A percentile compares a stretch with the other conserved stretches of the same genome.
Evolutionary conservation across 306 rosid species (phyloP).

Genomic region (Leucaena leucocephala): DNA sequence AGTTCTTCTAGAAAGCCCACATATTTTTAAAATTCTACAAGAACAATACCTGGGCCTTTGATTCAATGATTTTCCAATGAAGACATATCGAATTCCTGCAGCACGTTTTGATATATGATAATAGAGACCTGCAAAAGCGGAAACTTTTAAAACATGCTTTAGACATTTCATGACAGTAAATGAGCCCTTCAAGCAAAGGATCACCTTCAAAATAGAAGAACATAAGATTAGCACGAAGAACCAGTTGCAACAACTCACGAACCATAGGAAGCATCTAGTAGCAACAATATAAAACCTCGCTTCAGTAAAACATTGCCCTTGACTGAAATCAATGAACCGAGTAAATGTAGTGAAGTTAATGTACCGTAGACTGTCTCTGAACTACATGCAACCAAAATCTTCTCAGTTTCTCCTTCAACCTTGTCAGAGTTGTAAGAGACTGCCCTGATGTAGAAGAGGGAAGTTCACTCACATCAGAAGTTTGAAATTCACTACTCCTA

Average conservation of each 20-base stretch:
- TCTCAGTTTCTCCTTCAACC: conserved; percentile 60
- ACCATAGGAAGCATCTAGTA: conserved; percentile 84
- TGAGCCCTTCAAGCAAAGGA: conserved; percentile 33
- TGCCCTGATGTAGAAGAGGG: conserved; percentile 46
- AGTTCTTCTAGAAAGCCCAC: not conserved
- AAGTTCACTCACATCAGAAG: conserved; percentile 32
- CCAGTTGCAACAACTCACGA: conserved; percentile 83
- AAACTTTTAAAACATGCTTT: conserved; percentile 23
- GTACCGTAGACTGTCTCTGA: conserved; percentile 86
- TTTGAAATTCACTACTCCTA: conserved; percentile 38
- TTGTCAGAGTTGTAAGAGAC: conserved; percentile 51
- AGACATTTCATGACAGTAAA: conserved; percentile 27
- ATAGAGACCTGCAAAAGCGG: conserved; percentile 68
- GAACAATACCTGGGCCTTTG: conserved; percentile 87
- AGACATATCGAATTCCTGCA: conserved; percentile 87
- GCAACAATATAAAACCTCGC: conserved; percentile 36
- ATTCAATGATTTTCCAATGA: conserved; percentile 90
- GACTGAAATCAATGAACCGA: not conserved
- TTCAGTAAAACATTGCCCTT: conserved; percentile 33
- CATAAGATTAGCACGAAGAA: conserved; percentile 95
- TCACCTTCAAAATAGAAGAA: conserved; percentile 97
- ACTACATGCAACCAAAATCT: conserved; percentile 64
- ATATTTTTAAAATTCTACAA: conserved; percentile 5
- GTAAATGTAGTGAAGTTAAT: conserved; percentile 23
- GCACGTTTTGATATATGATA: conserved; percentile 97